Percentiles rank a stretch among this genome's conserved stretches.
These are phyloP conservation scores for Chlamydomonas schloesseri DNA, from an alignment of 139 green algal species.

Conservation along the genomic window DNA sequence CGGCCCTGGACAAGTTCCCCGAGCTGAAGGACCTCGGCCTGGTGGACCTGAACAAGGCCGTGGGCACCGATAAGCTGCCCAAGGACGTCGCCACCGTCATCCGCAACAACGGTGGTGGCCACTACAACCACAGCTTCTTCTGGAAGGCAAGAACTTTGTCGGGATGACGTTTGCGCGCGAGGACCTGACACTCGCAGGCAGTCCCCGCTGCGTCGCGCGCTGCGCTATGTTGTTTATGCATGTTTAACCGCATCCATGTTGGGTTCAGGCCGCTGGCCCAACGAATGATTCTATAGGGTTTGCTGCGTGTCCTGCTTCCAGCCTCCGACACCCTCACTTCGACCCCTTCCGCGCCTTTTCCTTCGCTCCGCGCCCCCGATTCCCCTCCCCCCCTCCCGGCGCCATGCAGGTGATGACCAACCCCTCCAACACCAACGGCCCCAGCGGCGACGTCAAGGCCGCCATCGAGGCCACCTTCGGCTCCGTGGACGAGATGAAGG, in stretches of 20 bases:
- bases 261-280: too few relatives aligned
- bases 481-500: constrained; percentile 83
- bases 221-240: too few relatives aligned
- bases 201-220: too few relatives aligned
- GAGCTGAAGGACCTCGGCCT: constrained; percentile 75
- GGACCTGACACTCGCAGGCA: too few relatives aligned
- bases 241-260: too few relatives aligned
- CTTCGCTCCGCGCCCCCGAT: too few relatives aligned
- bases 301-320: too few relatives aligned
- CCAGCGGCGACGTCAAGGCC: constrained; percentile 48
- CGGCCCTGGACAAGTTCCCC: constrained; percentile 73
- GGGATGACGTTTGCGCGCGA: too few relatives aligned
- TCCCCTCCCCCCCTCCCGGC: neutral
- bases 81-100: constrained; percentile 71
- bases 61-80: constrained; percentile 67
- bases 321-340: too few relatives aligned
- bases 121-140: constrained; percentile 77
- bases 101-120: constrained; percentile 75
- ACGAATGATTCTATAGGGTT: too few relatives aligned
- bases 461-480: constrained; percentile 80
- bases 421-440: constrained; percentile 55
- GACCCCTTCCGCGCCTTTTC: too few relatives aligned
- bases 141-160: constrained; percentile 43
- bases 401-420: constrained; percentile 47
- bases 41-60: constrained; percentile 68